Percentiles rank a stretch among this genome's conserved stretches.
Evolutionary conservation across 495 filamentous ascomycete species (phyloP).

Genomic region (Parachaetomium inaequale): DNA sequence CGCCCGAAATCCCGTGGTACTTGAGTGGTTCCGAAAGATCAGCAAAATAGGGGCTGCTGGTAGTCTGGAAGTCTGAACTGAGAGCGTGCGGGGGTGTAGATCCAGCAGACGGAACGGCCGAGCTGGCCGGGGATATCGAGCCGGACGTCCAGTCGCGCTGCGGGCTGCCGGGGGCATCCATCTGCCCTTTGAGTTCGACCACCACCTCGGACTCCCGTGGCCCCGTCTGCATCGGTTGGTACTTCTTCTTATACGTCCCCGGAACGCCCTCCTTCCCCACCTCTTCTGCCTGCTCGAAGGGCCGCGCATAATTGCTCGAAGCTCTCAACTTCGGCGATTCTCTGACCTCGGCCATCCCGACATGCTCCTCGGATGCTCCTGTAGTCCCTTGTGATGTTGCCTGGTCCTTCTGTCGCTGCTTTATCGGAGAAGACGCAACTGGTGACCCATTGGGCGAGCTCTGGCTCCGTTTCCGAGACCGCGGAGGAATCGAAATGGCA

Average conservation of each 20-base stretch:
- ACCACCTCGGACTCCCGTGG: neutral
- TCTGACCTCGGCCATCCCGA: neutral
- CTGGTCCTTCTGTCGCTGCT: neutral
- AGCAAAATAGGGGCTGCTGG: conserved; percentile 14
- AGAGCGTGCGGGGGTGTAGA: neutral
- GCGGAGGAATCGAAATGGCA: conserved; percentile 21
- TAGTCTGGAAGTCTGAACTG: conserved; percentile 1
- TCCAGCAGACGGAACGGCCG: neutral
- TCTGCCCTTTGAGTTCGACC: neutral
- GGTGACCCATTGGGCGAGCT: neutral
- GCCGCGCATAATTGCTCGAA: neutral
- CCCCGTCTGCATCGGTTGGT: neutral
- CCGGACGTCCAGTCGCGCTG: neutral
- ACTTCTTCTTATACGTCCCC: neutral
- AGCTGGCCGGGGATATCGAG: conserved; percentile 7
- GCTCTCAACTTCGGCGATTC: neutral
- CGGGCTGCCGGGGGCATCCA: neutral
- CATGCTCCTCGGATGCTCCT: neutral
- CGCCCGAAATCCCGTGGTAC: neutral
- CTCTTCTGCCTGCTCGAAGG: neutral
- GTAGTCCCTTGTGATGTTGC: neutral
- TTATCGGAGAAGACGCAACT: neutral
- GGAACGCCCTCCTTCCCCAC: neutral
- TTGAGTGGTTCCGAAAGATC: conserved; percentile 10
- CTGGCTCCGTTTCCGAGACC: conserved; percentile 24